A percentile compares a stretch with the other conserved stretches of the same genome.
Evolutionary conservation across 2,329 filamentous ascomycete genomes (phyloP).

Genomic region (Sphaerulina vaccinii): DNA sequence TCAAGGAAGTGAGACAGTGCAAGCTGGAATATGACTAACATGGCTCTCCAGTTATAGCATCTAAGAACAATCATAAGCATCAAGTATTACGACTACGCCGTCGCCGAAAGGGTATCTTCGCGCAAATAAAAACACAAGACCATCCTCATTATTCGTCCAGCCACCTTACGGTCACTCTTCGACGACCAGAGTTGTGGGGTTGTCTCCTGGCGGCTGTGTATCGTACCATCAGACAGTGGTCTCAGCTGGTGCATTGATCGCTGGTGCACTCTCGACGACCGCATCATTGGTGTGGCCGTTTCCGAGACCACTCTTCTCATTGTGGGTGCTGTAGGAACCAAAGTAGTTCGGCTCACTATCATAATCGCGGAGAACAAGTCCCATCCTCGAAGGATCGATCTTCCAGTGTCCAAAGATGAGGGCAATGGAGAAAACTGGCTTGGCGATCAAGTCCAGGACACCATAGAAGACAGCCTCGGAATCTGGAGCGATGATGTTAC

Average conservation of each 20-base stretch:
- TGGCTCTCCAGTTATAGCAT: too few relatives aligned
- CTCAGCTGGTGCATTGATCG: too few relatives aligned
- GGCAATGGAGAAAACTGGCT: conserved; percentile 58
- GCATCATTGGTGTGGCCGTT: conserved; percentile 4
- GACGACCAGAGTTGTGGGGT: background rate
- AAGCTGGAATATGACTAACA: too few relatives aligned
- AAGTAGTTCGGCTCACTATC: conserved; percentile 19
- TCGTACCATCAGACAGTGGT: conserved; percentile 8
- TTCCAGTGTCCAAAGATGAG: conserved; percentile 60
- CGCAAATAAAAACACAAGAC: background rate
- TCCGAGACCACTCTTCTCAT: conserved; percentile 7
- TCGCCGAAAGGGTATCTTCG: background rate
- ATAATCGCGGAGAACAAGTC: conserved; percentile 45
- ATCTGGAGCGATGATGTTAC: conserved; percentile 62
- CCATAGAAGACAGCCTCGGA: conserved; percentile 66
- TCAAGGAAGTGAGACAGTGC: too few relatives aligned
- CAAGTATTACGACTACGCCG: background rate
- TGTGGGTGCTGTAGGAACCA: background rate
- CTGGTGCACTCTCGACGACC: too few relatives aligned
- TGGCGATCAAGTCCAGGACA: conserved; percentile 61
- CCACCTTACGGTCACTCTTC: background rate
- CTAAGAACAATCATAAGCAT: background rate
- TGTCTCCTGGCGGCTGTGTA: too few relatives aligned
- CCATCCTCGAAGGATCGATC: conserved; percentile 56
- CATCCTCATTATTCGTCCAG: background rate